Evolutionary conservation across 139 green algal genomes (phyloP).

Genomic region (Chlorella sorokiniana): DNA sequence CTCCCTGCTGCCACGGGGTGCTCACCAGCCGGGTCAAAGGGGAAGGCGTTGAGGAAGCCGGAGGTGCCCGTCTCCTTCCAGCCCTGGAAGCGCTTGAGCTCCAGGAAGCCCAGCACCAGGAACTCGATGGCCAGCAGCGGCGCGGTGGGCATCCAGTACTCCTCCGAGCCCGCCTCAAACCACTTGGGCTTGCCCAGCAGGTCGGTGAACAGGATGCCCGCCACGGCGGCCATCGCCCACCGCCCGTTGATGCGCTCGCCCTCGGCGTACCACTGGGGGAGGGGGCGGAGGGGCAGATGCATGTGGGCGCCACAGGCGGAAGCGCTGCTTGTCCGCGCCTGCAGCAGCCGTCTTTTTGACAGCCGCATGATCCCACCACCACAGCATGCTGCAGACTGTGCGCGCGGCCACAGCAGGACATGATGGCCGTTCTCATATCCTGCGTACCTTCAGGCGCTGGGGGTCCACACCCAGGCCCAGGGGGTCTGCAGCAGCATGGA

Average conservation of each 20-base stretch:
- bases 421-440: too few relatives aligned
- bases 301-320: not conserved
- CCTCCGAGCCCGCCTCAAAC: constrained; percentile 42
- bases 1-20: not conserved
- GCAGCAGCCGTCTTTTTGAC: too few relatives aligned
- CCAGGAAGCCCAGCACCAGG: constrained; percentile 79
- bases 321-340: not conserved
- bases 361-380: too few relatives aligned
- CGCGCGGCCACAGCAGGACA: too few relatives aligned
- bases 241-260: constrained; percentile 89
- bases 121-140: constrained; percentile 78
- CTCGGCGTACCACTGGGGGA: constrained; percentile 69
- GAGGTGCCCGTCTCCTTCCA: constrained; percentile 78
- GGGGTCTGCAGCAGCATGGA: constrained; percentile 20
- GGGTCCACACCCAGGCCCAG: constrained; percentile 71
- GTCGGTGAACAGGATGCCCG: constrained; percentile 72
- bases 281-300: not conserved
- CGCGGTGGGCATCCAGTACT: constrained; percentile 48
- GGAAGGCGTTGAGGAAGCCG: constrained; percentile 60
- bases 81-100: constrained; percentile 81
- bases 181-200: constrained; percentile 52
- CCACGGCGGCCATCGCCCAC: constrained; percentile 88
- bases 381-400: not conserved
- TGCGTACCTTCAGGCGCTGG: constrained; percentile 71
- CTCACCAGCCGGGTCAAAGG: constrained; percentile 53